Conservation (phyloP, 2,329 filamentous ascomycete genomes). For the Phaeosphaeria sp. region DNA sequence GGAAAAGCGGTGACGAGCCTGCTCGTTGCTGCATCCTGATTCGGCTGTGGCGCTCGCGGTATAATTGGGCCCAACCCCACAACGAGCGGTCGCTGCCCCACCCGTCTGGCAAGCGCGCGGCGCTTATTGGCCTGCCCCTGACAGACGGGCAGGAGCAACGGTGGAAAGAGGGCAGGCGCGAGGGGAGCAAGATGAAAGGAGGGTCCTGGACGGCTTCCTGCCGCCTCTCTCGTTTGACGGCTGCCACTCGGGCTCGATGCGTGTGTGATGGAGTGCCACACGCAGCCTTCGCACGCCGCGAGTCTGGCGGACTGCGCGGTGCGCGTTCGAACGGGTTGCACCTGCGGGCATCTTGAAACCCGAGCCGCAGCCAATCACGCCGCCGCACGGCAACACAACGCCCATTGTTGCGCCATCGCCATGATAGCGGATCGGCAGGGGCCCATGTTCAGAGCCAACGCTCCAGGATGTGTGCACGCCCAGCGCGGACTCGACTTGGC, state of each 20-base stretch:
- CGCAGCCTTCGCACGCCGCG: constrained; percentile 3
- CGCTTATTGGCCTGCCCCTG: constrained; percentile 22
- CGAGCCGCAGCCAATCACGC: constrained; percentile 1
- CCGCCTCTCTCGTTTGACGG: not conserved
- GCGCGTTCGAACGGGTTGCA: not conserved
- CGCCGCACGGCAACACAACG: not conserved
- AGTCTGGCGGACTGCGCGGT: not conserved
- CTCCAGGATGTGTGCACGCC: not conserved
- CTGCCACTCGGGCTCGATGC: not conserved
- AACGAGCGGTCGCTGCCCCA: constrained; percentile 1
- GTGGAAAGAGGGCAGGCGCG: constrained; percentile 7
- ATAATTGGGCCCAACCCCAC: constrained; percentile 8
- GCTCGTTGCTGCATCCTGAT: constrained; percentile 1
- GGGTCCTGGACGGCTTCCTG: constrained; percentile 7
- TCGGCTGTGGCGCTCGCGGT: constrained; percentile 16
- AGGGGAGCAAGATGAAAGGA: constrained; percentile 28
- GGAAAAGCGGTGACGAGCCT: constrained; percentile 7
- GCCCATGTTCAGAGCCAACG: not conserved
- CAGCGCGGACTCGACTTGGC: constrained; percentile 5
- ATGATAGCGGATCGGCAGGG: constrained; percentile 2
- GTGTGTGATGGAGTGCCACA: not conserved
- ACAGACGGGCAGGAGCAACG: constrained; percentile 8
- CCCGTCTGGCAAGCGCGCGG: not conserved
- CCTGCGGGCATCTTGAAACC: constrained; percentile 1
- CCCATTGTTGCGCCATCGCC: constrained; percentile 11